Evolutionary conservation across 2,329 filamentous ascomycete species (phyloP), one percentile per base, ranked within the genome.

Genomic region (Neopestalotiopsis sp.): DNA sequence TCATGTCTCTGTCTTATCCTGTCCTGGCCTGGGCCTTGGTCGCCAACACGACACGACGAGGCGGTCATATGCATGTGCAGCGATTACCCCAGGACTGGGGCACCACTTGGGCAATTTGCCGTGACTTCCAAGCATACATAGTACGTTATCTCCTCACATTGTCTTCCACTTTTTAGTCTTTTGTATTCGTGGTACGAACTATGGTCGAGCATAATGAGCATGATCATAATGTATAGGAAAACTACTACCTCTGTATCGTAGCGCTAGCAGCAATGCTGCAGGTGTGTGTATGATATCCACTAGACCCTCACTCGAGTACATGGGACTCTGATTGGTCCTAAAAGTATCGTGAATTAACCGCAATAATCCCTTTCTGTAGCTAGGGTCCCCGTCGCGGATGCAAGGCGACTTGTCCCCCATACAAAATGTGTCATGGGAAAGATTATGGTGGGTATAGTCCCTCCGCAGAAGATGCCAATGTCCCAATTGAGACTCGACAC

Each of bases 211-310:
- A 24, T 20, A 9, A n/a, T 20, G 45, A 53, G 45, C 45, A 17
- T 53, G 45, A 53, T 53, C 45, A 53, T 53, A n/a, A 53, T 53
- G 45, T 53, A 53, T 53, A 53, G 45, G 45, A 53, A 53, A 53
- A 17, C 20, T 53, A 17, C 20, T 53, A n/a, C 14, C 9, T 20
- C 17, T 53, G 17, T 53, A 53, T 53, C 45, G n/a, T 53, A 53
- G 45, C 45, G 45, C 45, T 53, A 53, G 45, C 17, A 7, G 34
- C 34, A 38, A 14, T n/a, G 45, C 20, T 53, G 45, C 45, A n/a
- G n/a, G 45, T 20, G 20, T 53, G 45, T 38, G 10, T 53, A 53
- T 53, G n/a, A 53, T 53, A 53, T 53, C 45, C 45, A 53, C 45
- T 20, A 17, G 45, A 53, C 45, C 45, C 45, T 53, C 45, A 53